phyloP scores from a whole-genome alignment of 306 rosid species.

The Carpinus fangiana region DNA sequence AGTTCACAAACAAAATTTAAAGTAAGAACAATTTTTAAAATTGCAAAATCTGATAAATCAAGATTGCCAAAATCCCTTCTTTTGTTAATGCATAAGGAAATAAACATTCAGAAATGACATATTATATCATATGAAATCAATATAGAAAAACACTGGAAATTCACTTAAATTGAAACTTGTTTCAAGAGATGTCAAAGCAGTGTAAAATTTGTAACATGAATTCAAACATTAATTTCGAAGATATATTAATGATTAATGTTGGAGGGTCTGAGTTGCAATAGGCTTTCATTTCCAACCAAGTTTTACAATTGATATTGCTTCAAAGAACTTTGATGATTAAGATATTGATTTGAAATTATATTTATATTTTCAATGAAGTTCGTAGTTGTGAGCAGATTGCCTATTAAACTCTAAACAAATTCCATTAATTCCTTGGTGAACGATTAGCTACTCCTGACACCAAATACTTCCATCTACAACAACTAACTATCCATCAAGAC shows the following conservation, averaged over 20 bases:
- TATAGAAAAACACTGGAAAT: background rate
- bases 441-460: background rate
- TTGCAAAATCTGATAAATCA: too few relatives aligned
- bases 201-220: background rate
- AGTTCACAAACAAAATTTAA: background rate
- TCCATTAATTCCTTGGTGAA: background rate
- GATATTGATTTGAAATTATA: background rate
- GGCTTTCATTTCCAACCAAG: background rate
- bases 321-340: background rate
- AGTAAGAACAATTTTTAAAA: background rate
- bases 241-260: background rate
- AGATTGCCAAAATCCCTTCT: background rate
- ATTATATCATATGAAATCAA: background rate
- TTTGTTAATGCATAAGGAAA: background rate
- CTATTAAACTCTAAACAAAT: background rate
- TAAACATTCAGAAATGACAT: background rate
- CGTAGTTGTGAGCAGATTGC: background rate
- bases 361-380: too few relatives aligned
- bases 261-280: background rate
- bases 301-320: background rate
- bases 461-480: background rate
- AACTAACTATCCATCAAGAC: background rate
- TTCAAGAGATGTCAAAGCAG: background rate
- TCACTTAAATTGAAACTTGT: background rate
- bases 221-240: background rate